These are phyloP conservation scores for Sarcomyxa edulis DNA, from an alignment of 768 basidiomycete species.

Conservation along the genomic window DNA sequence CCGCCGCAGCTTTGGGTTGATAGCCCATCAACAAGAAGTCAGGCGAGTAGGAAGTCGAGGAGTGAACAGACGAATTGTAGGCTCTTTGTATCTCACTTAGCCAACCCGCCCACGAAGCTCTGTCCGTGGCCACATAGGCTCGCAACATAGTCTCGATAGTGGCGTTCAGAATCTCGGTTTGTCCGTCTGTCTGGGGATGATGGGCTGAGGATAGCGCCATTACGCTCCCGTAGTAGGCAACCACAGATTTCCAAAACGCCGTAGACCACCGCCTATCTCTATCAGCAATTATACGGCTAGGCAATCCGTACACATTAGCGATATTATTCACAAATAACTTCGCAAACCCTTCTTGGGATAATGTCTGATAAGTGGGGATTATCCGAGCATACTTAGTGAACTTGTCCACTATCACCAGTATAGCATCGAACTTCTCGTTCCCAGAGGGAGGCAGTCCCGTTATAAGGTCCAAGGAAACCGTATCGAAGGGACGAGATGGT, in stretches of 20 bases:
- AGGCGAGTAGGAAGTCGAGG: slow-evolving; percentile 20
- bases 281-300: slow-evolving; percentile 15
- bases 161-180: slow-evolving; percentile 23
- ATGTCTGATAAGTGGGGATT: slow-evolving; percentile 10
- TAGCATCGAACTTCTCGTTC: slow-evolving; percentile 7
- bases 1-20: slow-evolving; percentile 9
- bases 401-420: slow-evolving; percentile 17
- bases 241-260: no score
- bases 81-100: slow-evolving; percentile 20
- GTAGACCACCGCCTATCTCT: slow-evolving; percentile 21
- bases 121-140: slow-evolving; percentile 18
- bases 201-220: slow-evolving; percentile 20
- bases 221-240: slow-evolving; percentile 10
- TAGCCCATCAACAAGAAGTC: slow-evolving; percentile 24
- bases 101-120: slow-evolving; percentile 19
- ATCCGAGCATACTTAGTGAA: slow-evolving; percentile 13
- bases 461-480: slow-evolving; percentile 15
- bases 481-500: slow-evolving; percentile 13
- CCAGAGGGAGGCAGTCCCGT: slow-evolving; percentile 15
- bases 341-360: slow-evolving; percentile 17
- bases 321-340: slow-evolving; percentile 13
- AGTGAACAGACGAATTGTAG: slow-evolving; percentile 23
- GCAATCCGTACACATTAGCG: slow-evolving; percentile 14
- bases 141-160: slow-evolving; percentile 21
- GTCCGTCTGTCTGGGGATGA: no score